Conservation (phyloP, 352 stramenopile species). For the Globisporangium canariense region DNA sequence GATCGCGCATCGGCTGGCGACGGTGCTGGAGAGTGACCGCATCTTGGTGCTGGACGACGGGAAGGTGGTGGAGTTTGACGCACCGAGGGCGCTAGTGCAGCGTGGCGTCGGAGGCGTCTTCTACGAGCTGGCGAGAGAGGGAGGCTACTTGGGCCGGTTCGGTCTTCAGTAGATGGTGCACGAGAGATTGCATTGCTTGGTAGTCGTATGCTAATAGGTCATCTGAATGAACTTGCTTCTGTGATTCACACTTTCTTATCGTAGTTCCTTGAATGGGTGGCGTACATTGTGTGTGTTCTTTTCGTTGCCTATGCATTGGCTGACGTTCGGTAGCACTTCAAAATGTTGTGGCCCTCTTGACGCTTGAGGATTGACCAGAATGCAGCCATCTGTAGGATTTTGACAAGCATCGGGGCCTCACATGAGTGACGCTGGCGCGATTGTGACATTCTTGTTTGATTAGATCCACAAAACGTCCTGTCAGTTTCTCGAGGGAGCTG, state of each 20-base stretch:
- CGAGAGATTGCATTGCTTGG: background rate
- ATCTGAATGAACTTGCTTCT: background rate
- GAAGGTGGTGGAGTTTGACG: conserved; percentile 83
- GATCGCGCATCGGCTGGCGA: conserved; percentile 93
- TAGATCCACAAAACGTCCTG: background rate
- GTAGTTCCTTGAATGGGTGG: background rate
- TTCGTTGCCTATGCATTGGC: background rate
- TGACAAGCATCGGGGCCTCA: background rate
- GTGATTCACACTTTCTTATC: background rate
- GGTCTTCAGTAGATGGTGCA: background rate
- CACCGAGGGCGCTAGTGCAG: conserved; percentile 29
- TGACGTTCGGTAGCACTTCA: background rate
- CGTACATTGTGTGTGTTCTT: no score
- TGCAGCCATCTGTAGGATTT: background rate
- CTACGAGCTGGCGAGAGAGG: conserved; percentile 26
- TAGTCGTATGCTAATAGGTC: no score
- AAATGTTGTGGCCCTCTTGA: background rate
- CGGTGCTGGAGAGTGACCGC: conserved; percentile 88
- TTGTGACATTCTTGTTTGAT: background rate
- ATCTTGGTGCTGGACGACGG: conserved; percentile 89
- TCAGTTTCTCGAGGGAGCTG: background rate
- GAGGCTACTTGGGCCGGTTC: conserved; percentile 22
- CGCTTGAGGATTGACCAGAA: background rate
- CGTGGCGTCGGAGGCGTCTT: conserved; percentile 19
- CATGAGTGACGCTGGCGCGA: background rate